phyloP scores from a whole-genome alignment of 2,329 filamentous ascomycete species.

The Botryotinia convoluta region DNA sequence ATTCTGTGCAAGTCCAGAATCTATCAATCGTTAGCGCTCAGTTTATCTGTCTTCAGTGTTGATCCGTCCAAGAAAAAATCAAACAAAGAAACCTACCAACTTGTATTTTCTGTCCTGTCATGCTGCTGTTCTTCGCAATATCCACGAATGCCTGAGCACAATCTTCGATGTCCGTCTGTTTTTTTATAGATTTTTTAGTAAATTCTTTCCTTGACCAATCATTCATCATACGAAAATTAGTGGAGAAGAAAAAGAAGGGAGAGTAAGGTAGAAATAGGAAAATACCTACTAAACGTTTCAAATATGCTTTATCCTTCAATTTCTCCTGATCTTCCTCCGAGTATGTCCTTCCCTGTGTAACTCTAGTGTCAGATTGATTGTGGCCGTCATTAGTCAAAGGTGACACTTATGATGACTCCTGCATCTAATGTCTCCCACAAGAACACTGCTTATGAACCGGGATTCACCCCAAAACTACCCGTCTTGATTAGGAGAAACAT shows the following conservation, averaged over 20 bases:
- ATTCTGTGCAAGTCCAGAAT: conserved; percentile 16
- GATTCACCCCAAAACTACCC: background rate
- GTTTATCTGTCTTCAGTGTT: background rate
- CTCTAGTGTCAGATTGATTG: background rate
- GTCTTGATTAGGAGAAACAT: background rate
- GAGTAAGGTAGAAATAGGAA: background rate
- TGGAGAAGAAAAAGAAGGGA: background rate
- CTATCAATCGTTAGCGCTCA: background rate
- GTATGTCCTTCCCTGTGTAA: conserved; percentile 49
- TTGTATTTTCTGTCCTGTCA: conserved; percentile 39
- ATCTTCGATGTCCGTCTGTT: conserved; percentile 49
- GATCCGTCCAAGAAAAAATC: too few species aligned
- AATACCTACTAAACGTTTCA: conserved; percentile 53
- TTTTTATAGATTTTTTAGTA: background rate
- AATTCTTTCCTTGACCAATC: background rate
- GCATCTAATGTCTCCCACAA: background rate
- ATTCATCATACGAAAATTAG: too few species aligned
- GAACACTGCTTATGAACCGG: background rate
- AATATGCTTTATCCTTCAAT: conserved; percentile 48
- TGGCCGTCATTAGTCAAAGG: background rate
- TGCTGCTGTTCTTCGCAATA: conserved; percentile 48
- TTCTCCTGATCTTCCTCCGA: conserved; percentile 49
- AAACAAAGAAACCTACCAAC: conserved; percentile 31
- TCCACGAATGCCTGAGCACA: conserved; percentile 55
- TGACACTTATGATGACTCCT: background rate